Base-by-base conservation (phyloP, 805 yeast species). In the Spencermartinsiella europaea region DNA sequence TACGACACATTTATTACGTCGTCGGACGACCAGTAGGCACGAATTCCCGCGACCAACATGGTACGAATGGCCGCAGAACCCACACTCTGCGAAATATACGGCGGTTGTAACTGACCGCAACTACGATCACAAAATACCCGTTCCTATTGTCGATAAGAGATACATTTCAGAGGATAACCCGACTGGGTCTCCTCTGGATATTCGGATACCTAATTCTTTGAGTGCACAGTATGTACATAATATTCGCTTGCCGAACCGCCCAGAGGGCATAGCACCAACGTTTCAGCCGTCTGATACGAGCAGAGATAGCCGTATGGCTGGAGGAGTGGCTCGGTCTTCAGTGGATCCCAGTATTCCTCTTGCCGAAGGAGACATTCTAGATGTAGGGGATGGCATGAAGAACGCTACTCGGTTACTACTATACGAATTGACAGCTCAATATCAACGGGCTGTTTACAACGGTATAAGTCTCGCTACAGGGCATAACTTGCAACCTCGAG, bases 61-160 rank as follows among this genome's bases (percentile, higher is more conserved):
- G 81, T 58, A 77, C 0, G 58, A 71, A 3, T 84, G 91, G 91
- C 91, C 91, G 1, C 58, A 72, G 21, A 16, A n/a, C 4, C 33
- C 36, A 12, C 21, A n/a, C 4, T 10, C 28, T 7, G 7, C 31
- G 12, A 25, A 25, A 25, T 25, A 25, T 12, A 25, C 10, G 7
- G 31, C 7, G 7, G 12, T 7, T 25, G 12, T 7, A 25, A 7
- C 7, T 7, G 31, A 25, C 31, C 31, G 31, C 31, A 25, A 25
- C 31, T 25, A 25, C 31, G 12, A 25, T 12, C 31, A 25, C 12
- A 25, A 25, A 7, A 25, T 25, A 7, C 31, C 31, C 10, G 12
- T 25, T 12, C 31, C 31, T 25, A 12, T 25, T 12, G 12, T 12
- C 31, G 31, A 25, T 7, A 25, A 7, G 12, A 25, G 31, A 25